Percentiles rank a stretch among this genome's conserved stretches.
Evolutionary conservation across 1,139 yeast genomes (phyloP).

Genomic region (Arxiozyma slooffiae): DNA sequence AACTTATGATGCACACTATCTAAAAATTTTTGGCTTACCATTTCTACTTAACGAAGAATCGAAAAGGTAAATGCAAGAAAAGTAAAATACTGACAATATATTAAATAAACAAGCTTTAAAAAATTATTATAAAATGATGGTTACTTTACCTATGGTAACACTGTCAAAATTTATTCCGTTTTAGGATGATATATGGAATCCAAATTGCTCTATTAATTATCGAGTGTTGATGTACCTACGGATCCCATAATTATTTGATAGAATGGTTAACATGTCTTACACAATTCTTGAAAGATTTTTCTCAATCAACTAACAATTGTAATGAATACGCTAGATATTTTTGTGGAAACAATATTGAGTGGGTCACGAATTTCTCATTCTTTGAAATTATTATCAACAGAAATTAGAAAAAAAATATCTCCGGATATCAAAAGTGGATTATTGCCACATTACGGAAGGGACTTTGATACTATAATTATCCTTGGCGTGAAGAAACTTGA

Average conservation of each 20-base stretch:
- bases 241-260: constrained; percentile 61
- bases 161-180: constrained; percentile 45
- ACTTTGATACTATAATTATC: constrained; percentile 60
- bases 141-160: constrained; percentile 52
- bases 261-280: constrained; percentile 39
- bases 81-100: constrained; percentile 36
- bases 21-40: constrained; percentile 46
- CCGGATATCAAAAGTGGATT: constrained; percentile 61
- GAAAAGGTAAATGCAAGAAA: constrained; percentile 46
- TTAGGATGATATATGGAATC: constrained; percentile 69
- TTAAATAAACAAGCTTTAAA: constrained; percentile 39
- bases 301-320: constrained; percentile 16
- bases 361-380: constrained; percentile 67
- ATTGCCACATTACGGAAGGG: constrained; percentile 64
- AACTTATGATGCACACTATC: constrained; percentile 66
- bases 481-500: constrained; percentile 43
- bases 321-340: constrained; percentile 39
- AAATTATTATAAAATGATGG: constrained; percentile 73
- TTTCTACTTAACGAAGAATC: constrained; percentile 48
- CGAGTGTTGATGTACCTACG: constrained; percentile 72
- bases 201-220: constrained; percentile 55
- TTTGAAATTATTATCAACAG: constrained; percentile 43
- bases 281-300: constrained; percentile 23
- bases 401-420: constrained; percentile 33
- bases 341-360: constrained; percentile 48